A percentile compares a stretch with the other conserved stretches of the same genome.
These are phyloP conservation scores for Blastomyces parvus DNA, from an alignment of 2,329 filamentous ascomycete genomes.

Conservation along the genomic window DNA sequence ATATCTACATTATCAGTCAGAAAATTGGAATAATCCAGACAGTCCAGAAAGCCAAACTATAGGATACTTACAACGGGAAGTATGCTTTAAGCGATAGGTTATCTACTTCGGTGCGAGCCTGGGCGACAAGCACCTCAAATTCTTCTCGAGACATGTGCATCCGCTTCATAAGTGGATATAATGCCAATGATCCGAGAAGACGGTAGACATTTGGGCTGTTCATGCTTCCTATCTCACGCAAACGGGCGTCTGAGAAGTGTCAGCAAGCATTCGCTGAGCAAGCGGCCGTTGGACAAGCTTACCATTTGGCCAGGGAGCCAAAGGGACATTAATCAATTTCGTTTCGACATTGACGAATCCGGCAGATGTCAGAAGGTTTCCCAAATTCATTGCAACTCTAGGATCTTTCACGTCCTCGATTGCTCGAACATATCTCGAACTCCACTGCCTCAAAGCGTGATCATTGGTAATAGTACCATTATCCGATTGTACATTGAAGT, in stretches of 20 bases:
- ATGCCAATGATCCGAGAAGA: slow-evolving; percentile 33
- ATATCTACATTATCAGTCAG: slow-evolving; percentile 28
- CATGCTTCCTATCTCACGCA: slow-evolving; percentile 34
- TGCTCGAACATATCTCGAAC: slow-evolving; percentile 52
- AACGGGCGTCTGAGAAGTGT: slow-evolving; percentile 31
- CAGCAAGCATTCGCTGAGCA: slow-evolving; percentile 13
- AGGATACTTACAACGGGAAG: slow-evolving; percentile 35
- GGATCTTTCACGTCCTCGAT: slow-evolving; percentile 58
- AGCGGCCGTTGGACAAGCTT: slow-evolving; percentile 20
- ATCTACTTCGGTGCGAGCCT: slow-evolving; percentile 32
- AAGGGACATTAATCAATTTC: slow-evolving; percentile 55
- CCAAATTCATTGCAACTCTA: slow-evolving; percentile 52
- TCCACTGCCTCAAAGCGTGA: slow-evolving; percentile 59
- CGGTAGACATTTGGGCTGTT: slow-evolving; percentile 31
- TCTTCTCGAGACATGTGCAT: slow-evolving; percentile 33
- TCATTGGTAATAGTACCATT: slow-evolving; percentile 65
- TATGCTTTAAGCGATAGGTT: slow-evolving; percentile 34
- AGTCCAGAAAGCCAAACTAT: neutral
- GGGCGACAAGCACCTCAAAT: slow-evolving; percentile 29
- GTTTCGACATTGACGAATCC: slow-evolving; percentile 61
- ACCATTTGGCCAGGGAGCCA: slow-evolving; percentile 63
- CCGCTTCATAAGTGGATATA: slow-evolving; percentile 38
- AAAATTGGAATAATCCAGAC: neutral
- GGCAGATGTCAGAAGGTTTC: slow-evolving; percentile 48
- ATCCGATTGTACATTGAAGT: slow-evolving; percentile 75